A percentile compares a stretch with the other conserved stretches of the same genome.
Evolutionary conservation across 1,139 yeast genomes (phyloP).

Genomic region (Geotrichum restrictum): DNA sequence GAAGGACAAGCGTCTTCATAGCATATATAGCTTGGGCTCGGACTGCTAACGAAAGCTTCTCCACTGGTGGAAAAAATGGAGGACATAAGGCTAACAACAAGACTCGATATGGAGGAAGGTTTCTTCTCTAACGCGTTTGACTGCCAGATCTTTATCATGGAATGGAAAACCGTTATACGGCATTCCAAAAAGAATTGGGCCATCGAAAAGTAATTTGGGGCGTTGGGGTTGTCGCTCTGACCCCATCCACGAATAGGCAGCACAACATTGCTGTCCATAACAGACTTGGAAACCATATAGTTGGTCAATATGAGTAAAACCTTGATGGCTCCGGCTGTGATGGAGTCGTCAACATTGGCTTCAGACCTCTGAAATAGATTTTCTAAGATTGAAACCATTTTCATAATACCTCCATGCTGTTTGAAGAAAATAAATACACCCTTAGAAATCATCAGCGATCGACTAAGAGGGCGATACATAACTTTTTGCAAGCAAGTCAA

Average conservation of each 20-base stretch:
- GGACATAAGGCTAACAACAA: conserved; percentile 28
- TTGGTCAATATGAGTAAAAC: conserved; percentile 26
- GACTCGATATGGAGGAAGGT: conserved; percentile 26
- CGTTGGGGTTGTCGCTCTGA: conserved; percentile 26
- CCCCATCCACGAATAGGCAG: conserved; percentile 28
- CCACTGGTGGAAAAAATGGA: conserved; percentile 26
- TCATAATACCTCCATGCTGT: conserved; percentile 34
- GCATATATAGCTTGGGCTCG: conserved; percentile 29
- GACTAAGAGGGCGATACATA: conserved; percentile 28
- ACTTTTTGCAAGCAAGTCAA: conserved; percentile 27
- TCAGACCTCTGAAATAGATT: conserved; percentile 23
- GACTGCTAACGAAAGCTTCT: conserved; percentile 23
- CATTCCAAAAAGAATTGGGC: conserved; percentile 36
- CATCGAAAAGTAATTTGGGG: conserved; percentile 33
- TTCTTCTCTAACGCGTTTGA: conserved; percentile 27
- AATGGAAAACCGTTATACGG: conserved; percentile 30
- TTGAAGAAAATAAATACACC: conserved; percentile 36
- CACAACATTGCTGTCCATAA: conserved; percentile 28
- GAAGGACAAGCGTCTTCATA: conserved; percentile 53
- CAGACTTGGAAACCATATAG: conserved; percentile 27
- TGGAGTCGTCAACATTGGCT: conserved; percentile 14
- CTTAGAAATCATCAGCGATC: conserved; percentile 23
- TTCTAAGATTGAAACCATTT: conserved; percentile 29
- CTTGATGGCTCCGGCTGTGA: conserved; percentile 21
- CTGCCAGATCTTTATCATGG: conserved; percentile 32